Conservation (phyloP, 169 alveolate genomes). For the Cryptosporidium canis region DNA sequence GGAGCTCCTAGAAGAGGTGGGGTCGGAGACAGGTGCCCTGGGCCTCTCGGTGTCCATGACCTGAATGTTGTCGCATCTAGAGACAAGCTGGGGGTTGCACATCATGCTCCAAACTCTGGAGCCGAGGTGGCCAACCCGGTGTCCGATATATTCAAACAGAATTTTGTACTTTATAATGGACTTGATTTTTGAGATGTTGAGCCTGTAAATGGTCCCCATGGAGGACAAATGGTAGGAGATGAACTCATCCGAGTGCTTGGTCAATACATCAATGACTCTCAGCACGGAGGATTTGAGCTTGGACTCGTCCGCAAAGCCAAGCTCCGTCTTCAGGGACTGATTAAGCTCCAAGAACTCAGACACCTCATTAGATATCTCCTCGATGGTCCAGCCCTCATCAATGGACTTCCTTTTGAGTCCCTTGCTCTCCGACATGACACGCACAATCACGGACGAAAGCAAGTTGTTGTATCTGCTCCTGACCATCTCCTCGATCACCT, state of each 20-base stretch:
- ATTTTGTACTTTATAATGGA: slow-evolving; percentile 23
- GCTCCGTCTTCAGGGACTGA: slow-evolving; percentile 1
- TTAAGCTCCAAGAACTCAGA: slow-evolving; percentile 11
- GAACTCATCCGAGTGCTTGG: slow-evolving; percentile 58
- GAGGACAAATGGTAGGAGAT: slow-evolving; percentile 17
- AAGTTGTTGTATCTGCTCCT: slow-evolving; percentile 43
- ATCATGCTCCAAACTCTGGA: slow-evolving; percentile 73
- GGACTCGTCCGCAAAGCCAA: slow-evolving; percentile 31
- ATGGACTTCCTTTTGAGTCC: slow-evolving; percentile 1
- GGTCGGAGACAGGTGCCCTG: background rate
- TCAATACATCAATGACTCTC: slow-evolving; percentile 46
- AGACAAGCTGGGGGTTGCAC: slow-evolving; percentile 47
- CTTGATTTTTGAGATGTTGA: slow-evolving; percentile 33
- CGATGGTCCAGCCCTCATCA: slow-evolving; percentile 63
- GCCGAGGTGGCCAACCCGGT: slow-evolving; percentile 36
- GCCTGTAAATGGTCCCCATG: slow-evolving; percentile 12
- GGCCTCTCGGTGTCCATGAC: background rate
- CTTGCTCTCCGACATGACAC: slow-evolving; percentile 72
- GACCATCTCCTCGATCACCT: slow-evolving; percentile 47
- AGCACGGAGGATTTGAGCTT: slow-evolving; percentile 33
- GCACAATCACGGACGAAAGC: slow-evolving; percentile 13
- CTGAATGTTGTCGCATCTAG: slow-evolving; percentile 22
- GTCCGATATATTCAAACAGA: slow-evolving; percentile 34
- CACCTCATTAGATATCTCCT: slow-evolving; percentile 38
- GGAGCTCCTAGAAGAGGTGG: background rate